phyloP scores from a whole-genome alignment of 257 asterid species.

The Echium plantagineum region DNA sequence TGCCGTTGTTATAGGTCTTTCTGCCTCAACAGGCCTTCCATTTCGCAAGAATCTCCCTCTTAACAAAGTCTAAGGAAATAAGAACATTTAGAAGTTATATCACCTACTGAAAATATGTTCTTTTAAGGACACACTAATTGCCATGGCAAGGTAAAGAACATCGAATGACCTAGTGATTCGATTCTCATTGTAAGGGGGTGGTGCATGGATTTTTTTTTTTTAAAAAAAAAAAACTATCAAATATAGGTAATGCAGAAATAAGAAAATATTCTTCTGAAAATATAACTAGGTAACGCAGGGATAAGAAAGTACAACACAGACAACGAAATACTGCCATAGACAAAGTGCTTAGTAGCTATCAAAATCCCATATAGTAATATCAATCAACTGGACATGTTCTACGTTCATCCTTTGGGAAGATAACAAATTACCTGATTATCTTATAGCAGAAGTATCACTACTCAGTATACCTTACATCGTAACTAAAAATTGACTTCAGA shows the following conservation, averaged over 20 bases:
- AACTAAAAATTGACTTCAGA: no score
- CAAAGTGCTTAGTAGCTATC: neutral
- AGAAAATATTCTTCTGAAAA: no score
- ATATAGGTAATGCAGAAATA: no score
- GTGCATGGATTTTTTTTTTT: no score
- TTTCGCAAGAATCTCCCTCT: slow-evolving; percentile 87
- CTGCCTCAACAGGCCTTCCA: slow-evolving; percentile 68
- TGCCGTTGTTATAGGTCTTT: slow-evolving; percentile 65
- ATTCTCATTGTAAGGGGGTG: no score
- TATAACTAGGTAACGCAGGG: neutral
- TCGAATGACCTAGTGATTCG: no score
- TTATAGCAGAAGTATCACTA: neutral
- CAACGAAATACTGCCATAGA: neutral
- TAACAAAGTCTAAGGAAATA: slow-evolving; percentile 61
- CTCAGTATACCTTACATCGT: no score
- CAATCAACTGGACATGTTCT: neutral
- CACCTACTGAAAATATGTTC: neutral
- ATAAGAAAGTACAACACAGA: neutral
- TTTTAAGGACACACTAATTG: no score
- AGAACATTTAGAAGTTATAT: neutral
- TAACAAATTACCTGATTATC: neutral
- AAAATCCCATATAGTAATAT: neutral
- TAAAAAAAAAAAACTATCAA: no score
- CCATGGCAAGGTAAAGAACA: no score
- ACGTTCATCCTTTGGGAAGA: neutral